These are phyloP conservation scores for Fraxinus sp. DNA, from an alignment of 305 asterid genomes.

Conservation along the genomic window DNA sequence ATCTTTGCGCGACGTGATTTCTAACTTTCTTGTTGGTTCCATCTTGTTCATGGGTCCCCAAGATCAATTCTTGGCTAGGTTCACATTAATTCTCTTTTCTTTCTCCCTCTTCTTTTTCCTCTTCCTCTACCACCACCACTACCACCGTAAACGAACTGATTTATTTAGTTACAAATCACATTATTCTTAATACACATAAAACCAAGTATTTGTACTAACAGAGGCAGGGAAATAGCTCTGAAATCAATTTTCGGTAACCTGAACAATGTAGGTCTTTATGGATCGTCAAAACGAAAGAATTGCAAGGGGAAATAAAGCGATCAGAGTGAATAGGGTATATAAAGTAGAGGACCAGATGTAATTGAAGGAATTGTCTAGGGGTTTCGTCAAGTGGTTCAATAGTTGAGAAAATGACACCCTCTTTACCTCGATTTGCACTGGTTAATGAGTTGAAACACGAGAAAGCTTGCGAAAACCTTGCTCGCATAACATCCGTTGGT, in stretches of 20 bases:
- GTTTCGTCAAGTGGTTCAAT: slow-evolving; percentile 80
- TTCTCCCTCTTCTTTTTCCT: too few species aligned
- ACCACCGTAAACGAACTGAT: too few species aligned
- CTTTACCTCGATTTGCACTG: slow-evolving; percentile 56
- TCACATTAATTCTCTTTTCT: too few species aligned
- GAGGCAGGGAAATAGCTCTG: slow-evolving; percentile 92
- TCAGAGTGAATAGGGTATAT: slow-evolving; percentile 83
- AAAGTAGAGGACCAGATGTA: slow-evolving; percentile 90
- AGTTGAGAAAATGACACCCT: slow-evolving; percentile 56
- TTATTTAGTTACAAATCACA: too few species aligned
- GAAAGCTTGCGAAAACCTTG: slow-evolving; percentile 83
- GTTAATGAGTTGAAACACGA: slow-evolving; percentile 79
- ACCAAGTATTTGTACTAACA: slow-evolving; percentile 69
- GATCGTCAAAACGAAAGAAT: slow-evolving; percentile 85
- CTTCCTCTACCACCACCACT: too few species aligned
- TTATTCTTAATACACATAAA: too few species aligned
- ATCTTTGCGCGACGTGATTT: too few species aligned
- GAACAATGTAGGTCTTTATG: slow-evolving; percentile 42
- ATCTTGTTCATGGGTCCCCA: too few species aligned
- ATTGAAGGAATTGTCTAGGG: slow-evolving; percentile 93
- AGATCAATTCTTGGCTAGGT: too few species aligned
- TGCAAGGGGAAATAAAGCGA: slow-evolving; percentile 90
- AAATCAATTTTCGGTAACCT: slow-evolving; percentile 65
- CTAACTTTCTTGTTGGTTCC: too few species aligned
- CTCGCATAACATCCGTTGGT: slow-evolving; percentile 89